phyloP scores from a whole-genome alignment of 192 early-diverging fungal genomes.

The Coemansia sp. region DNA sequence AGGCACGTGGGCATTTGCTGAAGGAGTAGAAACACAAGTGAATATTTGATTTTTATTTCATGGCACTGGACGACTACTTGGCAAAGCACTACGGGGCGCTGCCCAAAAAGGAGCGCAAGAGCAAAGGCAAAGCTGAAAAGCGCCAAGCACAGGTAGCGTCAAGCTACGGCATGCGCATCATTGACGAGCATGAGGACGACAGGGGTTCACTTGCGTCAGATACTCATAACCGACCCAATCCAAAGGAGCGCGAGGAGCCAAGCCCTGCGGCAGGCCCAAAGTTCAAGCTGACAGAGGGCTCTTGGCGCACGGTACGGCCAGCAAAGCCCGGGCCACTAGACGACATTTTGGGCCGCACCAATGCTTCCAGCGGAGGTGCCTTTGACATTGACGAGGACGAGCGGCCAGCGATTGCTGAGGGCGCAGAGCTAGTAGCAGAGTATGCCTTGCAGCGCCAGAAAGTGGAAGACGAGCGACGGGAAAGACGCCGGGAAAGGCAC shows the following conservation, averaged over 20 bases:
- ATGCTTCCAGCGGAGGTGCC: neutral
- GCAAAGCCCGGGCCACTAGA: conserved; percentile 6
- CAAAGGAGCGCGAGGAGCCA: neutral
- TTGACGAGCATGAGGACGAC: conserved; percentile 35
- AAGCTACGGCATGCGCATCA: conserved; percentile 11
- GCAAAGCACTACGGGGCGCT: conserved; percentile 49
- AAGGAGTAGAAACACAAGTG: too few relatives aligned
- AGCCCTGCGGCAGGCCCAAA: neutral
- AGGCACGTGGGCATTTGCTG: too few relatives aligned
- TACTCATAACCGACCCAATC: neutral
- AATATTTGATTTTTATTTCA: neutral
- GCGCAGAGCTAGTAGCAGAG: conserved; percentile 38
- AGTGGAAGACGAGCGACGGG: conserved; percentile 13
- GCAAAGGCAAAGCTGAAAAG: conserved; percentile 12
- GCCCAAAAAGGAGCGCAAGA: conserved; percentile 13
- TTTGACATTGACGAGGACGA: conserved; percentile 24
- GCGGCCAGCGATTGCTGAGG: conserved; percentile 35
- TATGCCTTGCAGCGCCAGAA: conserved; percentile 20
- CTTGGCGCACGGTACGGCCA: conserved; percentile 13
- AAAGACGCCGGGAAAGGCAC: neutral
- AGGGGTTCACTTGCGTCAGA: neutral
- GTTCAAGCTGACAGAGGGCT: conserved; percentile 19
- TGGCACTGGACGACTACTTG: conserved; percentile 47
- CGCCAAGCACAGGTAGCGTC: neutral
- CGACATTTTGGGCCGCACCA: neutral